These are phyloP conservation scores for Cyclostephanos tholiformis DNA, from an alignment of 108 stramenopile species.

Conservation along the genomic window DNA sequence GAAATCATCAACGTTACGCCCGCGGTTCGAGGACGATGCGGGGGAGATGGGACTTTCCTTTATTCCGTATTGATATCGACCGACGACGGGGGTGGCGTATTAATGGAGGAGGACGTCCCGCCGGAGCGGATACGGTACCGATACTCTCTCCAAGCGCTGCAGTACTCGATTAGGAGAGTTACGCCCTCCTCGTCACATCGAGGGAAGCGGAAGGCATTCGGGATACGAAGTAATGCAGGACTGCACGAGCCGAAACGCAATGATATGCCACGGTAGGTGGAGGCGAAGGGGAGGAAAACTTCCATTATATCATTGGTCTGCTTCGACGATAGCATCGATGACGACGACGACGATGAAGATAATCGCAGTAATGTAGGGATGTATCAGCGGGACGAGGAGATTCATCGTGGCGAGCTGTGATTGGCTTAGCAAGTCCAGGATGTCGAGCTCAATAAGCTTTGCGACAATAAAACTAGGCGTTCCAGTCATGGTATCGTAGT, in stretches of 20 bases:
- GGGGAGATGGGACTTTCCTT: not conserved
- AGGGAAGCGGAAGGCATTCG: not conserved
- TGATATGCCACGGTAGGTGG: not conserved
- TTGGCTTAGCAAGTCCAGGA: no score
- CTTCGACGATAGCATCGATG: not conserved
- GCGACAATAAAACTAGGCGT: no score
- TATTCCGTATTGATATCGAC: not conserved
- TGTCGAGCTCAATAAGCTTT: no score
- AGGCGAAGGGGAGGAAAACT: not conserved
- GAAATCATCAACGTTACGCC: slow-evolving; percentile 6
- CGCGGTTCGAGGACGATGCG: not conserved
- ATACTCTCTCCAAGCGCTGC: not conserved
- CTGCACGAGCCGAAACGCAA: not conserved
- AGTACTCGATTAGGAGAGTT: not conserved
- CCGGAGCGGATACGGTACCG: not conserved
- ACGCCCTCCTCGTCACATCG: not conserved
- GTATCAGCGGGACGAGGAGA: no score
- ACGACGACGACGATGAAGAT: no score
- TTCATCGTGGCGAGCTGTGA: no score
- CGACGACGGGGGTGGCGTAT: not conserved
- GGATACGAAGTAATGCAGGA: not conserved
- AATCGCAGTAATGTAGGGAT: no score
- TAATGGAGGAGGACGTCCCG: not conserved
- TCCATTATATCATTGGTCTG: not conserved
- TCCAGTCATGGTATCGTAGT: no score